These are phyloP conservation scores for Colletotrichum liaoningense DNA, from an alignment of 2,329 filamentous ascomycete species.

Conservation along the genomic window DNA sequence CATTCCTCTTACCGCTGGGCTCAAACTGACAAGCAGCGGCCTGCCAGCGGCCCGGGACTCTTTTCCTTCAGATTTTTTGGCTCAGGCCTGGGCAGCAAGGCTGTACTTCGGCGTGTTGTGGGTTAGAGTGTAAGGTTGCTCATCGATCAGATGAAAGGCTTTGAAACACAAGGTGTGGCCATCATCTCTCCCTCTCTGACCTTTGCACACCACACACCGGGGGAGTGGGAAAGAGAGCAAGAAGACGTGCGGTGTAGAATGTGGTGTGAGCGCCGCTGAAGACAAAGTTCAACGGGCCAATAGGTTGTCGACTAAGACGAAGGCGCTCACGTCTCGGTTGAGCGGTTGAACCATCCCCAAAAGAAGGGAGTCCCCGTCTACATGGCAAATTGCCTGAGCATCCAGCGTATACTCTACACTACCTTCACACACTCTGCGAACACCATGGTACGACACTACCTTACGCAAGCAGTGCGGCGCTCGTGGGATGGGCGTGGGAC, in stretches of 20 bases:
- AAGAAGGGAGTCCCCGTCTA: slow-evolving; percentile 15
- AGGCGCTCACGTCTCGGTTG: background rate
- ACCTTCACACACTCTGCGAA: no score
- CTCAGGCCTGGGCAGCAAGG: background rate
- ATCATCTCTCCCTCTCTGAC: background rate
- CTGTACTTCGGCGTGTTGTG: background rate
- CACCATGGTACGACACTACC: background rate
- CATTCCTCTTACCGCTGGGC: background rate
- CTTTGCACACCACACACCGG: background rate
- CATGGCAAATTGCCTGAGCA: background rate
- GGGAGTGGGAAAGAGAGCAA: slow-evolving; percentile 5
- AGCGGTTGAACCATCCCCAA: slow-evolving; percentile 8
- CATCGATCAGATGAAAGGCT: slow-evolving; percentile 23
- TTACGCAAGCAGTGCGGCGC: background rate
- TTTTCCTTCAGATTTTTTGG: background rate
- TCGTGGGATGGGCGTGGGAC: background rate
- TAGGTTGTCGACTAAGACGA: background rate
- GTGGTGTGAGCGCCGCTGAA: slow-evolving; percentile 2
- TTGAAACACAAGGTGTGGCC: slow-evolving; percentile 25
- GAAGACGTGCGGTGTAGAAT: background rate
- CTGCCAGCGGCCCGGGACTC: background rate
- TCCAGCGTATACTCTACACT: no score
- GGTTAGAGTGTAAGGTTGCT: background rate
- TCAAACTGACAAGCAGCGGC: background rate
- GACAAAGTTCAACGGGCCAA: slow-evolving; percentile 1